Evolutionary conservation across 2,329 filamentous ascomycete genomes (phyloP).

Genomic region (Phaeosphaeriaceae sp.): DNA sequence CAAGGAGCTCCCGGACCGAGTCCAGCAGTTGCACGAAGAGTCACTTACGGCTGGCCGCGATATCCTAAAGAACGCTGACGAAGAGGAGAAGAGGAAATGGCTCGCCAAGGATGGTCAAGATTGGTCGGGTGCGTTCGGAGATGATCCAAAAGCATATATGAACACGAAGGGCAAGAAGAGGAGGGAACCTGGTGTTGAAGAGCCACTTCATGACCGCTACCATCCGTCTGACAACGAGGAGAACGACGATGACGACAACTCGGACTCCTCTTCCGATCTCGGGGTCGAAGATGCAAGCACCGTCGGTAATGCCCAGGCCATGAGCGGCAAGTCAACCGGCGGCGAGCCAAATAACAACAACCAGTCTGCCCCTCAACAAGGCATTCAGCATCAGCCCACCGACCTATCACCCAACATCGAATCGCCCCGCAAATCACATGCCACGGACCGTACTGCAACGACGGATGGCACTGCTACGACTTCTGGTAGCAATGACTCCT

Average conservation of each 20-base stretch:
- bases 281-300: slow-evolving; percentile 65
- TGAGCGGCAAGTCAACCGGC: slow-evolving; percentile 26
- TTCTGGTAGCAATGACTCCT: slow-evolving; percentile 14
- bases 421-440: slow-evolving; percentile 31
- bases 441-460: slow-evolving; percentile 37
- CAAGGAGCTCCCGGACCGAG: slow-evolving; percentile 73
- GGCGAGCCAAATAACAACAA: slow-evolving; percentile 15
- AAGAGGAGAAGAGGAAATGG: slow-evolving; percentile 79
- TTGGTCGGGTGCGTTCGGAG: slow-evolving; percentile 85
- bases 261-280: slow-evolving; percentile 58
- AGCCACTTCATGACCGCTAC: slow-evolving; percentile 60
- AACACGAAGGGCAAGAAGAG: slow-evolving; percentile 61
- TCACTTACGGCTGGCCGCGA: slow-evolving; percentile 82
- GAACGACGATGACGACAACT: slow-evolving; percentile 47
- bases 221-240: slow-evolving; percentile 51
- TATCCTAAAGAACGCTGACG: slow-evolving; percentile 74
- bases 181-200: slow-evolving; percentile 63
- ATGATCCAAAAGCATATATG: slow-evolving; percentile 71
- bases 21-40: slow-evolving; percentile 80
- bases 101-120: slow-evolving; percentile 80
- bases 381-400: slow-evolving; percentile 34
- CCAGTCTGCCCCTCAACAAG: slow-evolving; percentile 18
- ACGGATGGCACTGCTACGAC: slow-evolving; percentile 17
- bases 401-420: slow-evolving; percentile 35
- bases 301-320: slow-evolving; percentile 28